Conservation (phyloP, 1,284 basidiomycete genomes). For the Inonotus hispidus region DNA sequence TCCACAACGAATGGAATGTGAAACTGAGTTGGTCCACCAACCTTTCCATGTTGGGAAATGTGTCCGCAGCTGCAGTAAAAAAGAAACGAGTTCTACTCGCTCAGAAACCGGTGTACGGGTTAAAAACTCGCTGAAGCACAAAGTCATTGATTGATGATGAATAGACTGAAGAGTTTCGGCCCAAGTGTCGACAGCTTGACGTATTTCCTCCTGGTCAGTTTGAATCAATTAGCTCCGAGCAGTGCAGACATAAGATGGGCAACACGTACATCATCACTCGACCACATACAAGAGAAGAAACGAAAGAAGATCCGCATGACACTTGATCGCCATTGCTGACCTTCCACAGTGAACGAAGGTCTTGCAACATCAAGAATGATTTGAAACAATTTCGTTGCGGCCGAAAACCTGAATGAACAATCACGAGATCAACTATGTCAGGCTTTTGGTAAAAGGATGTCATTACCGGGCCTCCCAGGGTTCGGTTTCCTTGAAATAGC, state of each 20-base stretch:
- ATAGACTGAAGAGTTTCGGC: constrained; percentile 53
- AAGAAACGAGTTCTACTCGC: constrained; percentile 50
- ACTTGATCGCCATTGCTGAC: constrained; percentile 59
- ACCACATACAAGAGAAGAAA: constrained; percentile 61
- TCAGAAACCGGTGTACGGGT: constrained; percentile 50
- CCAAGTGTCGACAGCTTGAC: constrained; percentile 50
- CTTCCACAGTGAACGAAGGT: constrained; percentile 53
- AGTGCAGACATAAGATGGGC: background rate
- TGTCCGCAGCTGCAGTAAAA: constrained; percentile 57
- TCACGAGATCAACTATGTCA: background rate
- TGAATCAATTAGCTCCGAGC: background rate
- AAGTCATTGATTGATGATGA: constrained; percentile 56
- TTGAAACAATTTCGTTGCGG: constrained; percentile 49
- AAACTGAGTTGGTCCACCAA: constrained; percentile 23
- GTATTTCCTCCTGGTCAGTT: constrained; percentile 53
- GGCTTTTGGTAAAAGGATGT: background rate
- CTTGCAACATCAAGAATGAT: constrained; percentile 60
- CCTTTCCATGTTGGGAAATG: constrained; percentile 63
- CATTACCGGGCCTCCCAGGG: constrained; percentile 46
- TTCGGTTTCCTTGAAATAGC: constrained; percentile 30
- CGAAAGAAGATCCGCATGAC: constrained; percentile 50
- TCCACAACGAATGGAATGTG: background rate
- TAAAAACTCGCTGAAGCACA: constrained; percentile 60
- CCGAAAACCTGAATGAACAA: constrained; percentile 28
- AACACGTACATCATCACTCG: constrained; percentile 48